Percentiles rank a stretch among this genome's conserved stretches.
These are phyloP conservation scores for Lasiosphaeris hirsuta DNA, from an alignment of 495 filamentous ascomycete genomes.

Conservation along the genomic window DNA sequence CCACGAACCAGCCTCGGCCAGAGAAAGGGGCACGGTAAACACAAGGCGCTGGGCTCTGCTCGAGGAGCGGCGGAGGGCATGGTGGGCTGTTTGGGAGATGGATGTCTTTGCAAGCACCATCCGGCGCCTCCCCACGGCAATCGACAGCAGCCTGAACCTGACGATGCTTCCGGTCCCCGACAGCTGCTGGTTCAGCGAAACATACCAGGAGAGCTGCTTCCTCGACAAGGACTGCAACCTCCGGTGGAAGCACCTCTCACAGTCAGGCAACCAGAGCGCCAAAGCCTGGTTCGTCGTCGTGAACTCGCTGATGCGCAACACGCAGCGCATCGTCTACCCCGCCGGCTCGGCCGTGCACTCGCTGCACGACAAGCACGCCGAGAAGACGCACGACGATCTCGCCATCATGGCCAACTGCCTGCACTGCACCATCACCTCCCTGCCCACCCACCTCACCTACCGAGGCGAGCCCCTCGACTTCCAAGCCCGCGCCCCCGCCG, in stretches of 20 bases:
- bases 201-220: slow-evolving; percentile 27
- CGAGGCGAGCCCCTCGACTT: slow-evolving; percentile 26
- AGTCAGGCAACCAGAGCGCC: slow-evolving; percentile 30
- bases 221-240: slow-evolving; percentile 22
- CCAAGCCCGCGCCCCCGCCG: background rate
- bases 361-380: background rate
- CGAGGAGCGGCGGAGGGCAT: slow-evolving; percentile 31
- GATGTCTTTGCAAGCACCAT: slow-evolving; percentile 37
- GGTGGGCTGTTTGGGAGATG: slow-evolving; percentile 43
- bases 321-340: slow-evolving; percentile 23
- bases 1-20: background rate
- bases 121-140: slow-evolving; percentile 29
- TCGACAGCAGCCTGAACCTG: slow-evolving; percentile 30
- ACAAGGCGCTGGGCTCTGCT: slow-evolving; percentile 19
- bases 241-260: slow-evolving; percentile 30
- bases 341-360: slow-evolving; percentile 3
- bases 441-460: slow-evolving; percentile 22
- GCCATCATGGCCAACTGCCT: slow-evolving; percentile 23
- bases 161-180: slow-evolving; percentile 28
- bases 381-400: slow-evolving; percentile 6
- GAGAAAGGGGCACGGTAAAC: background rate
- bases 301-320: slow-evolving; percentile 31
- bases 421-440: slow-evolving; percentile 20
- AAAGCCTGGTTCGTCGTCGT: slow-evolving; percentile 41
- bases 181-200: slow-evolving; percentile 29